A percentile compares a stretch with the other conserved stretches of the same genome.
phyloP scores from a whole-genome alignment of 1,139 yeast species.

The Ogataea hybrid region DNA sequence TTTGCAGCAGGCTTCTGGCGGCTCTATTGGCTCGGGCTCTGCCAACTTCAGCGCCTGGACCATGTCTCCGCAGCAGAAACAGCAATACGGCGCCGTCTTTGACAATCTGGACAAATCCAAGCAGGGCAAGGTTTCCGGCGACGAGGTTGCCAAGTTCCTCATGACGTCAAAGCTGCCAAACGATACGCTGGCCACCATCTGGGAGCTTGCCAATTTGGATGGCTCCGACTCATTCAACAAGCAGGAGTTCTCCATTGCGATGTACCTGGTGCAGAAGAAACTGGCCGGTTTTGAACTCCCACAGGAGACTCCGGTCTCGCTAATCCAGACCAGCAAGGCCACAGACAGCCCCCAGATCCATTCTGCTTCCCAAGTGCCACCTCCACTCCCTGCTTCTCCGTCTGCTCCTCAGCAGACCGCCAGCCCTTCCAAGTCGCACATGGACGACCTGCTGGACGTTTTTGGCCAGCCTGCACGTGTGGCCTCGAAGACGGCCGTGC shows the following conservation, averaged over 20 bases:
- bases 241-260: conserved; percentile 87
- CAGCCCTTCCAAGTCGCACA: conserved; percentile 46
- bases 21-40: conserved; percentile 13
- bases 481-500: conserved; percentile 19
- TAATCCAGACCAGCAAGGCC: conserved; percentile 23
- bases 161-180: conserved; percentile 86
- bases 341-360: conserved; percentile 8
- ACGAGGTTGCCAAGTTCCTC: conserved; percentile 84
- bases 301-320: conserved; percentile 35
- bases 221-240: conserved; percentile 81
- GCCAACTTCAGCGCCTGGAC: conserved; percentile 69
- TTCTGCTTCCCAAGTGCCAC: conserved; percentile 10
- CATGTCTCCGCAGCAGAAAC: conserved; percentile 65
- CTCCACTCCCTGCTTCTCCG: conserved; percentile 20
- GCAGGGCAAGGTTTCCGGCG: conserved; percentile 65
- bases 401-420: conserved; percentile 16
- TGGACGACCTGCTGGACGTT: conserved; percentile 57
- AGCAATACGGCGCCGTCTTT: conserved; percentile 77
- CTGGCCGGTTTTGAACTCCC: conserved; percentile 77
- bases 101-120: conserved; percentile 68
- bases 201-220: conserved; percentile 94
- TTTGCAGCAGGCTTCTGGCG: conserved; percentile 21
- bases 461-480: conserved; percentile 32
- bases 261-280: conserved; percentile 85
- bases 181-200: conserved; percentile 80